These are phyloP conservation scores for Suillus subluteus DNA, from an alignment of 768 basidiomycete species.

Conservation along the genomic window DNA sequence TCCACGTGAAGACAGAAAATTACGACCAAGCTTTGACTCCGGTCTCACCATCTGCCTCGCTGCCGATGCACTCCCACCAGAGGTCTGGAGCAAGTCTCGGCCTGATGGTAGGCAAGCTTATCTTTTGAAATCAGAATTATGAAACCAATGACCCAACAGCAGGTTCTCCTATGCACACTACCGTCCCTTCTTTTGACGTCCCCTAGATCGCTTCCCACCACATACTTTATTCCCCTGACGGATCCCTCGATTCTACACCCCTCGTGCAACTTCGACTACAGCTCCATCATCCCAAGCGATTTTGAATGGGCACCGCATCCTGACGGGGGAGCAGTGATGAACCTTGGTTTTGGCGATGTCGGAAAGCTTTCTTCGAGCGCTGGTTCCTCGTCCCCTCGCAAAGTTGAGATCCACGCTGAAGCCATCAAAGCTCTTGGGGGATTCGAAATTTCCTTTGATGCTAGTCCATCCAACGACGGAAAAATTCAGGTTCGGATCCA, in stretches of 20 bases:
- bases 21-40: slow-evolving; percentile 54
- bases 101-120: slow-evolving; percentile 60
- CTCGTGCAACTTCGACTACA: slow-evolving; percentile 47
- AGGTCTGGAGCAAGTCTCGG: slow-evolving; percentile 69
- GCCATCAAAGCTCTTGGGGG: slow-evolving; percentile 52
- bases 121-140: slow-evolving; percentile 14
- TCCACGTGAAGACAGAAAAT: slow-evolving; percentile 60
- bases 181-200: slow-evolving; percentile 75
- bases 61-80: slow-evolving; percentile 45
- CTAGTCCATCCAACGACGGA: slow-evolving; percentile 63
- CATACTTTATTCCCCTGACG: slow-evolving; percentile 58
- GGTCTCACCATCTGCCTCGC: slow-evolving; percentile 42
- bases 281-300: slow-evolving; percentile 51
- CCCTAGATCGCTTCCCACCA: slow-evolving; percentile 57
- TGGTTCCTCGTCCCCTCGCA: slow-evolving; percentile 41
- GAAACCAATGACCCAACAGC: slow-evolving; percentile 31
- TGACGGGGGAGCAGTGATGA: slow-evolving; percentile 44
- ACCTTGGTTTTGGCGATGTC: slow-evolving; percentile 48
- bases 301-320: slow-evolving; percentile 56
- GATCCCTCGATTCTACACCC: slow-evolving; percentile 36
- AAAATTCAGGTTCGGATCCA: slow-evolving; percentile 78
- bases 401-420: slow-evolving; percentile 56
- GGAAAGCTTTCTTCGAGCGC: slow-evolving; percentile 36
- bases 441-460: slow-evolving; percentile 75
- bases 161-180: slow-evolving; percentile 79